A percentile compares a stretch with the other conserved stretches of the same genome.
Conservation (phyloP, 2,329 filamentous ascomycete species). For the Laburnicola sp. region DNA sequence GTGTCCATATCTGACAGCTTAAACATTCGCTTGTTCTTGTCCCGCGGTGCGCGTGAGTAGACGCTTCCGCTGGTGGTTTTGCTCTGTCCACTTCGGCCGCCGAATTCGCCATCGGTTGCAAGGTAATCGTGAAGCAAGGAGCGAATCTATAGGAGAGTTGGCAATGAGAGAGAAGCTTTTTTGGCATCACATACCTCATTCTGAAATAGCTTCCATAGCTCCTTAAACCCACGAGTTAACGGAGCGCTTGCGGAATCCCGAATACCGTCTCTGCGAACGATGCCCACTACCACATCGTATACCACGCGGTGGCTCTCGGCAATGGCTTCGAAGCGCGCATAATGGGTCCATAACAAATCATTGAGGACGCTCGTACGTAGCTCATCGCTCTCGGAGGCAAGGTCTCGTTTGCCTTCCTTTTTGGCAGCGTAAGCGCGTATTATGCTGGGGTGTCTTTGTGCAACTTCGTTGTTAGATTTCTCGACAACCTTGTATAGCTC, state of each 20-base stretch:
- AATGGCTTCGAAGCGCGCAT: slow-evolving; percentile 96
- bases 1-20: slow-evolving; percentile 82
- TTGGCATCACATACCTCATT: slow-evolving; percentile 65
- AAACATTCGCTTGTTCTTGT: slow-evolving; percentile 68
- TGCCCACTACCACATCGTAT: slow-evolving; percentile 86
- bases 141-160: slow-evolving; percentile 61
- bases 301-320: slow-evolving; percentile 92
- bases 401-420: slow-evolving; percentile 65
- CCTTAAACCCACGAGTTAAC: slow-evolving; percentile 86
- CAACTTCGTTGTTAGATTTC: slow-evolving; percentile 91
- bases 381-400: slow-evolving; percentile 64
- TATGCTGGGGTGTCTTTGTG: slow-evolving; percentile 86
- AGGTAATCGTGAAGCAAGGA: slow-evolving; percentile 94
- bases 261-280: slow-evolving; percentile 78
- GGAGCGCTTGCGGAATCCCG: slow-evolving; percentile 59
- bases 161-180: neutral
- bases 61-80: slow-evolving; percentile 55
- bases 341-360: slow-evolving; percentile 88
- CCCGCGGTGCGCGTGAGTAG: slow-evolving; percentile 56
- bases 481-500: slow-evolving; percentile 93
- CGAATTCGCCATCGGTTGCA: slow-evolving; percentile 81
- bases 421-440: slow-evolving; percentile 57
- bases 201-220: slow-evolving; percentile 96
- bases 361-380: slow-evolving; percentile 83
- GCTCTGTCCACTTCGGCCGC: slow-evolving; percentile 58